Percentiles rank a stretch among this genome's conserved stretches.
These are phyloP conservation scores for Cutaneotrichosporon arboriforme DNA, from an alignment of 1,284 basidiomycete genomes.

Conservation along the genomic window DNA sequence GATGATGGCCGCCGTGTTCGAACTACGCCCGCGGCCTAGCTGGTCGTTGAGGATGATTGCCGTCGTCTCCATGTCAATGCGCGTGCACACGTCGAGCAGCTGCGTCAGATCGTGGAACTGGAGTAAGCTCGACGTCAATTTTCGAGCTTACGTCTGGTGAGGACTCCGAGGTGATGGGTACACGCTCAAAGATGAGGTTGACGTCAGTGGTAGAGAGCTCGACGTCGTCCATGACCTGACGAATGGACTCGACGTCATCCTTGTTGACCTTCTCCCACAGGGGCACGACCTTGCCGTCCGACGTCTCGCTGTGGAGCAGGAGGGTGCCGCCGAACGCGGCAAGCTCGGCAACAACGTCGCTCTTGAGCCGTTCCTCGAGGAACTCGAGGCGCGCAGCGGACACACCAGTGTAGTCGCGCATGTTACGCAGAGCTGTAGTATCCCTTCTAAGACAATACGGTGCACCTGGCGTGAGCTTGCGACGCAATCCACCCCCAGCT, in stretches of 20 bases:
- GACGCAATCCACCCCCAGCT: conserved; percentile 1
- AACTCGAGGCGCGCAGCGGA: conserved; percentile 79
- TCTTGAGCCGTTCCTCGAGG: conserved; percentile 83
- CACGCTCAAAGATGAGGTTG: conserved; percentile 70
- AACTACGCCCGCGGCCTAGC: conserved; percentile 88
- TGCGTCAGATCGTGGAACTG: conserved; percentile 56
- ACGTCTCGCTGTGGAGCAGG: conserved; percentile 82
- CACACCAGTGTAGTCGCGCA: conserved; percentile 88
- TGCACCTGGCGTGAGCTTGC: conserved; percentile 26
- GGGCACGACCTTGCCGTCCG: conserved; percentile 83
- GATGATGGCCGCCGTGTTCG: conserved; percentile 80
- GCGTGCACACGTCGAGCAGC: conserved; percentile 74
- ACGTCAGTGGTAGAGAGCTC: conserved; percentile 50
- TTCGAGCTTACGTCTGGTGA: conserved; percentile 45
- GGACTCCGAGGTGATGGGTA: conserved; percentile 76
- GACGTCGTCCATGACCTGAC: conserved; percentile 75
- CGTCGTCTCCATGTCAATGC: conserved; percentile 63
- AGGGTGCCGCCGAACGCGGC: conserved; percentile 73
- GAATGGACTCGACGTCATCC: conserved; percentile 74
- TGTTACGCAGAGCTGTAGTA: conserved; percentile 72
- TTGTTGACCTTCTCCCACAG: conserved; percentile 87
- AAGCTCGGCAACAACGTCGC: conserved; percentile 82
- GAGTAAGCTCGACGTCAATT: neutral
- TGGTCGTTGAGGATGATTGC: conserved; percentile 96
- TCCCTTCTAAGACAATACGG: conserved; percentile 57